Base-by-base conservation (phyloP, 2,329 filamentous ascomycete species). In the Truncatella angustata region DNA sequence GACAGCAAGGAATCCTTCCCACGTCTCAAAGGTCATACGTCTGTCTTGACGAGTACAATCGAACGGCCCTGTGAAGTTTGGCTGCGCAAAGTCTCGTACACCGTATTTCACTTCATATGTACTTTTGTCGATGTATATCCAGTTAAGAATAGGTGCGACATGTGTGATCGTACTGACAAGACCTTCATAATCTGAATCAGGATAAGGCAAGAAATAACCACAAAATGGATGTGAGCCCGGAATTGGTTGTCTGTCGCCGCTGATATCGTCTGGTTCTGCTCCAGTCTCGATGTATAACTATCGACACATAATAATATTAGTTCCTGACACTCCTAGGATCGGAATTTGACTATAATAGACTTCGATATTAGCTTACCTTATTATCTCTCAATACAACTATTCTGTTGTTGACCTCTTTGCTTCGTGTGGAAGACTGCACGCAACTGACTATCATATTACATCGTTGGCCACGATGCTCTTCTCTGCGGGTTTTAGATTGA, bases 151-250 rank as follows among this genome's bases (percentile, higher is more conserved):
- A 1, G 75, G 75, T n/a, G 75, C 73, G 12, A 73, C 73, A 47
- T 77, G 71, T 30, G 70, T 74, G 35, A 78, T 77, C 9, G 73
- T 77, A 44, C 71, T 76, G 24, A 78, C 75, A 2, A 78, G 63
- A 4, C 76, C 76, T 34, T 75, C 70, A 39, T 73, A 70, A 23
- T 64, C 53, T n/a, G 70, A 56, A n/a, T 80, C 80, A 3, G 80
- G 80, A 56, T 82, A 83, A 2, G 80, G 79, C 20, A 83, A 67
- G 56, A 74, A 83, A 59, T 84, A 83, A 23, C 80, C 80, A 3
- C 77, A 72, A 58, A 81, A 83, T 0, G 75, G 73, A 60, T 83
- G 78, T 3, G 77, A 74, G 47, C 68, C 66, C 1, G 43, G 52
- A 56, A 61, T 49, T 62, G 55, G 49, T 58, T 60, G 42, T 54